Percentiles rank a stretch among this genome's conserved stretches.
Evolutionary conservation across 345 rosid genomes (phyloP).

Genomic region (Capsella bursapastoris): DNA sequence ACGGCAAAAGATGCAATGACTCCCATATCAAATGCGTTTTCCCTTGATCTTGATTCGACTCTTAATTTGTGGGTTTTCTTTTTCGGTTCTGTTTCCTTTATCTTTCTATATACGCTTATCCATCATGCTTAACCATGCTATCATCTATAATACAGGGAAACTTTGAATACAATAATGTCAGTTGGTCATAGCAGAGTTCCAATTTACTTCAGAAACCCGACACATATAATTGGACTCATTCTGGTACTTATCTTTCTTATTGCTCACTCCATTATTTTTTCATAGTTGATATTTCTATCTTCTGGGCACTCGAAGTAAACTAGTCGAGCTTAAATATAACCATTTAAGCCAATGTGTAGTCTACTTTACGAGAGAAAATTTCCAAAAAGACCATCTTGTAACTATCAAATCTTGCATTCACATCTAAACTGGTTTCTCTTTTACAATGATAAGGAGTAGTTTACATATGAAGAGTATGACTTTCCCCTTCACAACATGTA

Average conservation of each 20-base stretch:
- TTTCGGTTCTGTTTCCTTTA: conserved; percentile 13
- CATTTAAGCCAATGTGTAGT: not conserved
- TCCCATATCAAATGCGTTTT: conserved; percentile 89
- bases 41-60: conserved; percentile 95
- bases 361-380: not conserved
- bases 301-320: not conserved
- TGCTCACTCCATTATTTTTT: not conserved
- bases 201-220: conserved; percentile 67
- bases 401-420: conserved; percentile 1
- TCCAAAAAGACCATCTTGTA: not conserved
- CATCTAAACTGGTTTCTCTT: not conserved
- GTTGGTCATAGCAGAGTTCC: conserved; percentile 98
- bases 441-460: too few relatives aligned
- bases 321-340: not conserved
- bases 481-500: not conserved
- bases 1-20: conserved; percentile 97
- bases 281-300: not conserved
- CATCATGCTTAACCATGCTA: not conserved
- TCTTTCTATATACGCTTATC: conserved; percentile 16
- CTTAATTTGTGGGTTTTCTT: conserved; percentile 83
- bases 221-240: conserved; percentile 85
- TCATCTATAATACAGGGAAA: conserved; percentile 60
- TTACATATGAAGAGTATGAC: not conserved
- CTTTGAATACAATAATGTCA: conserved; percentile 80
- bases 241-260: conserved; percentile 59